A percentile compares a stretch with the other conserved stretches of the same genome.
Evolutionary conservation across 176 grass and related monocot genomes (phyloP).

Genomic region (Phyllostachys edulis): DNA sequence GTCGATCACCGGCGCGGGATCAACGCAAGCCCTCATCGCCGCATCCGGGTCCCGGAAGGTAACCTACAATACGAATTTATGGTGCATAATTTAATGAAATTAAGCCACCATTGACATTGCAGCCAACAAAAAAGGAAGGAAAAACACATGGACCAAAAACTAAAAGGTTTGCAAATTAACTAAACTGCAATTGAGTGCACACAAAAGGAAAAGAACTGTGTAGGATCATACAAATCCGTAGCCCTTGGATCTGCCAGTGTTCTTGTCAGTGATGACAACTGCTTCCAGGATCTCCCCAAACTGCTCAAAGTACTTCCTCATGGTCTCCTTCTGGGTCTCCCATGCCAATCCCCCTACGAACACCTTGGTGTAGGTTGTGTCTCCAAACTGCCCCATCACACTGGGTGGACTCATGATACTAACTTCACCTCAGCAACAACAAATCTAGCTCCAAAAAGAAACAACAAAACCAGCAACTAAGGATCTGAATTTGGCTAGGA

Average conservation of each 20-base stretch:
- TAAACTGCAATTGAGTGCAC: conserved; percentile 26
- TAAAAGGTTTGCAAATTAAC: background rate
- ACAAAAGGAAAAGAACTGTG: background rate
- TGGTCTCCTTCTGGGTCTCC: conserved; percentile 96
- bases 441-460: conserved; percentile 34
- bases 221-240: conserved; percentile 87
- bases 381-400: conserved; percentile 85
- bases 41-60: conserved; percentile 90
- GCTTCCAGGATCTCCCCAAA: conserved; percentile 98
- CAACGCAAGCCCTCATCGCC: conserved; percentile 83
- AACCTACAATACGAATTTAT: conserved; percentile 53
- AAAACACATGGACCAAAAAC: background rate
- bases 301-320: conserved; percentile 98
- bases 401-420: conserved; percentile 56
- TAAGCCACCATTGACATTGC: background rate
- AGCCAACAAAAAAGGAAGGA: background rate
- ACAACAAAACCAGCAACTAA: conserved; percentile 35
- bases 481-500: conserved; percentile 43
- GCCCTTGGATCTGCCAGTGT: conserved; percentile 96
- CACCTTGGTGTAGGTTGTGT: conserved; percentile 97
- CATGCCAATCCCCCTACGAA: conserved; percentile 95
- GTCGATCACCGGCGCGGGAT: conserved; percentile 94
- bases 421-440: conserved; percentile 11
- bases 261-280: conserved; percentile 98
- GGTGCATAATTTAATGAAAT: conserved; percentile 25